Base-by-base conservation (phyloP, 768 basidiomycete species). In the Boletus reticuloceps region DNA sequence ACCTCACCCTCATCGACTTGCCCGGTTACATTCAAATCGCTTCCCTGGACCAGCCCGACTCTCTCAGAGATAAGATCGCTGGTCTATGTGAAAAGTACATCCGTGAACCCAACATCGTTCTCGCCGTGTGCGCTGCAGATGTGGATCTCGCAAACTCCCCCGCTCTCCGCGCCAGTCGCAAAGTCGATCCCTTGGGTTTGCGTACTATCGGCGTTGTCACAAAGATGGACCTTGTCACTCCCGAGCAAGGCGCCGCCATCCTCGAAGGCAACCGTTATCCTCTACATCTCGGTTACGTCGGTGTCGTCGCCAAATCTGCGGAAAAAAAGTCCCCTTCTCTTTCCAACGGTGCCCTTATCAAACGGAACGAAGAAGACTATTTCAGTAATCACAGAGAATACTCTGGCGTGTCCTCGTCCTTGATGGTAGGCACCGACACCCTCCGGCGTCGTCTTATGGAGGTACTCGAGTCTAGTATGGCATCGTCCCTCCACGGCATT, bases 61-160 rank as follows among this genome's bases (percentile, higher is more conserved):
- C 81, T 19, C 81, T 99, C 57, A 97, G 93, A 69, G 93, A 96
- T 66, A 96, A 98, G 72, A 96, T 99, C 58, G 77, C 89, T 0
- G 64, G 69, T 10, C 77, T 99, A 1, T 98, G 97, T 72, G 97
- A 98, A 53, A 91, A 87, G 68, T 99, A 99, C 71, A 99, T 99
- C 64, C 85, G 91, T n/a, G 94, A 98, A 69, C 96, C 97, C n/a
- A 99, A 99, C 71, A 94, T 99, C 71, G 89, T 98, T 63, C 83
- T 99, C n/a, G 96, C 97, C 6, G 92, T 99, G 17, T 99, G 97
- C 68, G 91, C 97, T 9, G 97, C 97, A 9, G 95, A 99, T 69
- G 97, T 99, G 52, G 97, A 99, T 75, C 81, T 99, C 13, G 97
- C 97, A 56, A 99, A 99, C 71, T 97, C 94, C 0, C 95, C 97